Evolutionary conservation across 163 green algal species (phyloP).

Genomic region (Chlamydomonas reinhardtii): DNA sequence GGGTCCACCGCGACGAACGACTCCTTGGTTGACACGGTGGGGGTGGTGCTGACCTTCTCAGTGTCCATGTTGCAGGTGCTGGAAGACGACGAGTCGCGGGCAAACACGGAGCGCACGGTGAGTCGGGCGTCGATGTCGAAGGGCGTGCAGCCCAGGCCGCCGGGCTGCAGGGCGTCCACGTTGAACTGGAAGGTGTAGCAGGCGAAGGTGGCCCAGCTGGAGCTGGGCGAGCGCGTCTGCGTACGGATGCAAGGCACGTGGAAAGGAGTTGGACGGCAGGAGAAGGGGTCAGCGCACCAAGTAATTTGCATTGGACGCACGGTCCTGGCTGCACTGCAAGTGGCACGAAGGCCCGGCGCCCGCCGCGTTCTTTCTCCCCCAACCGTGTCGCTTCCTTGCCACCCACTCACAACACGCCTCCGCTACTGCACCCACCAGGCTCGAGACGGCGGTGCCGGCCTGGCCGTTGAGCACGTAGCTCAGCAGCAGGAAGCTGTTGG

Average conservation of each 20-base stretch:
- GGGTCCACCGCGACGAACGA: neutral
- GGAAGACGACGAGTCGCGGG: neutral
- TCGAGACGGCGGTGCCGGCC: neutral
- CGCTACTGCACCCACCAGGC: constrained; percentile 9
- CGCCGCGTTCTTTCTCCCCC: too few species aligned
- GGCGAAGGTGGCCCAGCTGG: neutral
- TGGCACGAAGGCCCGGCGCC: too few species aligned
- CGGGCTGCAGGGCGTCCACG: neutral
- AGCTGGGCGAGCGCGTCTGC: neutral
- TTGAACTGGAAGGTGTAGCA: neutral
- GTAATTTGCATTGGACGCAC: too few species aligned
- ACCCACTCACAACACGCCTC: too few species aligned
- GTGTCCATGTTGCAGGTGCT: neutral
- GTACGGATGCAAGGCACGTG: too few species aligned
- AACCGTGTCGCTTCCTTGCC: too few species aligned
- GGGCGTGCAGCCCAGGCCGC: neutral
- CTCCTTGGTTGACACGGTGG: neutral
- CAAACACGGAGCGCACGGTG: neutral
- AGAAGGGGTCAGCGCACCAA: too few species aligned
- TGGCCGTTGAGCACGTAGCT: neutral
- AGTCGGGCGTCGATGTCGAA: neutral
- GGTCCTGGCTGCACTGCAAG: too few species aligned
- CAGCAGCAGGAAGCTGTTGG: constrained; percentile 40
- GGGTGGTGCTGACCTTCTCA: neutral
- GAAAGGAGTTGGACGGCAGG: too few species aligned